Base-by-base conservation (phyloP, 2,329 filamentous ascomycete species). In the Phaeoacremonium minimum region DNA sequence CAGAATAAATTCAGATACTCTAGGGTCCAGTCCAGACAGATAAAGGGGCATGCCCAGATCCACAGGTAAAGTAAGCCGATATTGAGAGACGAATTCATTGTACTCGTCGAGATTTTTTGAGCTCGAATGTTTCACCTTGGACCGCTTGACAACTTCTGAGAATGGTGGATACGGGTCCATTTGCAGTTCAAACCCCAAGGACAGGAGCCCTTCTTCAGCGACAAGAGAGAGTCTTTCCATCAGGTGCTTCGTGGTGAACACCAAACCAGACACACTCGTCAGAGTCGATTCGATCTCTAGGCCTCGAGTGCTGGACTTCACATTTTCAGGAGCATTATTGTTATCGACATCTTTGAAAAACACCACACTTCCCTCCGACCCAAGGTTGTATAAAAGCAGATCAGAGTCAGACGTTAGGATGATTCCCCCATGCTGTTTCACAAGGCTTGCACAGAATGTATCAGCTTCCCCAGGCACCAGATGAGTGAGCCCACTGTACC, bases 381-480 rank as follows among this genome's bases (percentile, higher is more conserved):
- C 83, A 7, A 91, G 69, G 40, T 87, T 73, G 53, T 90, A 82
- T 0, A 91, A 71, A 1, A 95, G 65, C 7, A 96, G 69, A 52
- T 97, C 91, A 0, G 89, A 94, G 51, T 97, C 91, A n/a, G 80
- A 82, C 1, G 88, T 94, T 6, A 96, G 60, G 12, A 88, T 72
- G 2, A 68, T 64, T 1, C 76, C 77, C 3, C 71, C 67, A 18
- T 67, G 53, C 3, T 63, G 44, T n/a, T 67, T 68, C 6, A 86
- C 71, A 36, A 80, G 69, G 12, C 71, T 61, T 4, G 87, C 88
- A 55, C 89, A 95, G 61, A 79, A 93, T 16, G 71, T 61, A 53
- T 97, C 91, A 2, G 91, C 91, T 60, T 97, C 91, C 1, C 86
- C 89, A 0, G 87, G 80, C 0, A 95, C 83, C 11, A 93, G 69